Conservation (phyloP, 2,329 filamentous ascomycete genomes). For the Pestalotiopsis sp. region DNA sequence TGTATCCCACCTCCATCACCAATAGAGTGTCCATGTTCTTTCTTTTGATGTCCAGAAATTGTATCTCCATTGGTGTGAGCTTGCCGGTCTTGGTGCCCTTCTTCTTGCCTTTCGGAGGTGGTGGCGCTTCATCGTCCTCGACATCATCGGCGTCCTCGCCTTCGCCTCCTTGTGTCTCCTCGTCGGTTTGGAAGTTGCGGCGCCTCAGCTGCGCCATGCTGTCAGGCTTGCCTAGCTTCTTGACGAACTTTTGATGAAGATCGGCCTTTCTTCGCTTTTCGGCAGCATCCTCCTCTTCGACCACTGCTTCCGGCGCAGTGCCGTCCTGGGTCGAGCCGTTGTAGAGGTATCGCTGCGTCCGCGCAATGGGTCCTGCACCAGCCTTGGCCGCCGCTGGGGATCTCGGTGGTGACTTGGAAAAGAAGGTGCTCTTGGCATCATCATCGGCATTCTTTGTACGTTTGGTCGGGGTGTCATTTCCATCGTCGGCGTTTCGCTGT, state of each 20-base stretch:
- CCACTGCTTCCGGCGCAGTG: conserved; percentile 35
- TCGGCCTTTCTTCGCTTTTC: conserved; percentile 62
- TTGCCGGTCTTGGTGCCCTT: conserved; percentile 73
- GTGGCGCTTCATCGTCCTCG: conserved; percentile 52
- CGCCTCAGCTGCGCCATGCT: conserved; percentile 70
- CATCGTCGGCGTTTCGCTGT: conserved; percentile 45
- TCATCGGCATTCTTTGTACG: conserved; percentile 45
- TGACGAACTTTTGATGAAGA: conserved; percentile 82
- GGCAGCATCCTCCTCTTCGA: conserved; percentile 50
- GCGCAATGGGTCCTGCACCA: conserved; percentile 30
- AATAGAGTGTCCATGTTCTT: conserved; percentile 88
- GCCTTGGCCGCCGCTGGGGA: conserved; percentile 19
- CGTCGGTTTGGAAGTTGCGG: conserved; percentile 53
- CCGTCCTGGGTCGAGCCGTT: conserved; percentile 41
- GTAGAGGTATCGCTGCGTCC: conserved; percentile 56
- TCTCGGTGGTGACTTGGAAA: conserved; percentile 37
- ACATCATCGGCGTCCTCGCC: conserved; percentile 60
- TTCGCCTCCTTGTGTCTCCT: conserved; percentile 48
- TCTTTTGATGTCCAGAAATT: conserved; percentile 90
- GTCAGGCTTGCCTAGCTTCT: conserved; percentile 84
- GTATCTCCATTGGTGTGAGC: conserved; percentile 90
- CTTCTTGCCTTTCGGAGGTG: conserved; percentile 55
- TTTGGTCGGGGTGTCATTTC: conserved; percentile 40
- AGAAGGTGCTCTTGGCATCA: conserved; percentile 39
- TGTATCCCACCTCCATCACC: conserved; percentile 95